Evolutionary conservation across 2,329 filamentous ascomycete genomes (phyloP).

Genomic region (Raffaelea albimanens): DNA sequence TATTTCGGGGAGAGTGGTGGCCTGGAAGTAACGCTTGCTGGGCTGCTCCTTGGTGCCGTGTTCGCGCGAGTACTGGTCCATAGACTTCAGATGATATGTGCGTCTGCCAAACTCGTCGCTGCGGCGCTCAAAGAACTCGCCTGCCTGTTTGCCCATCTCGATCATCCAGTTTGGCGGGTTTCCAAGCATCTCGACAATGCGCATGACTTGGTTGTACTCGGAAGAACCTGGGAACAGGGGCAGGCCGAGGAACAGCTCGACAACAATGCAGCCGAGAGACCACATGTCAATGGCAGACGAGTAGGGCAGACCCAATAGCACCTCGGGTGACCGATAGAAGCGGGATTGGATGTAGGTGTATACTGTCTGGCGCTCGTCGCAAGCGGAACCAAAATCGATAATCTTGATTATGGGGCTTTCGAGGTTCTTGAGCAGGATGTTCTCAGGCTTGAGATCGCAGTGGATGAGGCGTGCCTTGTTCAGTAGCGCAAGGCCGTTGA

Average conservation of each 20-base stretch:
- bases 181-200: conserved; percentile 96
- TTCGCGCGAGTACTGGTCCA: conserved; percentile 96
- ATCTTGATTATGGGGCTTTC: conserved; percentile 99
- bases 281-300: conserved; percentile 99
- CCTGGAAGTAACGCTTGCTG: conserved; percentile 99
- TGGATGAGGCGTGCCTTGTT: conserved; percentile 97
- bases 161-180: conserved; percentile 98
- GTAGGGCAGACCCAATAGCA: conserved; percentile 89
- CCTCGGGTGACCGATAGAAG: conserved; percentile 95
- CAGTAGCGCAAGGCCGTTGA: conserved; percentile 83
- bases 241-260: conserved; percentile 90
- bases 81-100: conserved; percentile 85
- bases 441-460: conserved; percentile 96
- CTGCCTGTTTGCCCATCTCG: conserved; percentile 95
- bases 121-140: conserved; percentile 92
- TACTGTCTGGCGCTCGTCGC: conserved; percentile 94
- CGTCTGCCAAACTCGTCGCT: conserved; percentile 87
- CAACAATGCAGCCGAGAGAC: conserved; percentile 96
- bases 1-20: conserved; percentile 87
- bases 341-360: conserved; percentile 99
- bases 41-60: conserved; percentile 96
- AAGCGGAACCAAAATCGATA: conserved; percentile 97
- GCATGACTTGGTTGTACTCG: conserved; percentile 95
- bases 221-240: conserved; percentile 95
- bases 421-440: conserved; percentile 93